A percentile compares a stretch with the other conserved stretches of the same genome.
Conservation (phyloP, 2,329 filamentous ascomycete species). For the Talaromyces sp. region DNA sequence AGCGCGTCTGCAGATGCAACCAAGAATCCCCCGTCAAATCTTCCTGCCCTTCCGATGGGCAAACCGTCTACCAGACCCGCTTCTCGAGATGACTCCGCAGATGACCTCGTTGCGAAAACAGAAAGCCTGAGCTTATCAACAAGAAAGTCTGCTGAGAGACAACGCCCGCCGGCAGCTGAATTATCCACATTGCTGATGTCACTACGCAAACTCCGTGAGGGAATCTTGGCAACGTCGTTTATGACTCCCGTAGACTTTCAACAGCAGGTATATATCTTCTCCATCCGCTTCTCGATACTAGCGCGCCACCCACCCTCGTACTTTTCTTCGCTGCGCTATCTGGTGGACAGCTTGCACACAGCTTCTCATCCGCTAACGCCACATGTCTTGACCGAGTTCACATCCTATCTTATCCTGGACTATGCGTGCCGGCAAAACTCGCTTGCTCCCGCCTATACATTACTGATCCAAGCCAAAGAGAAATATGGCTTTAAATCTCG, state of each 20-base stretch:
- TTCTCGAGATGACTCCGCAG: neutral
- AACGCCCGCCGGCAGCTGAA: slow-evolving; percentile 53
- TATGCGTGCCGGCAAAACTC: slow-evolving; percentile 79
- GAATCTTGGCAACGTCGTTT: slow-evolving; percentile 68
- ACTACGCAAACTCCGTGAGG: slow-evolving; percentile 88
- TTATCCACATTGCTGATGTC: slow-evolving; percentile 74
- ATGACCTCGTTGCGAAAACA: slow-evolving; percentile 12
- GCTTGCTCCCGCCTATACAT: slow-evolving; percentile 66
- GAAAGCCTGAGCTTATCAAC: slow-evolving; percentile 5
- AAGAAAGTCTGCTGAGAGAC: slow-evolving; percentile 19
- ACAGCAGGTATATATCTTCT: slow-evolving; percentile 86
- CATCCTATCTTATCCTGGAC: slow-evolving; percentile 79
- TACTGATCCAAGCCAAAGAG: slow-evolving; percentile 50
- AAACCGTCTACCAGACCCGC: slow-evolving; percentile 16
- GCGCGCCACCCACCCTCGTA: slow-evolving; percentile 83
- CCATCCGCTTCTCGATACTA: slow-evolving; percentile 77
- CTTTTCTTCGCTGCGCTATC: slow-evolving; percentile 76
- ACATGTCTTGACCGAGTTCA: slow-evolving; percentile 73
- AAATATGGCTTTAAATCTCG: slow-evolving; percentile 61
- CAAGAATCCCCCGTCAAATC: slow-evolving; percentile 34
- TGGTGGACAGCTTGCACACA: slow-evolving; percentile 68
- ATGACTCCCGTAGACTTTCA: slow-evolving; percentile 76
- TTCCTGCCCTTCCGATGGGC: slow-evolving; percentile 18
- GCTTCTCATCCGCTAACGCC: slow-evolving; percentile 63
- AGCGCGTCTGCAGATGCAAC: slow-evolving; percentile 38